These are phyloP conservation scores for Vigna unguiculata DNA, from an alignment of 306 rosid genomes.

Conservation along the genomic window DNA sequence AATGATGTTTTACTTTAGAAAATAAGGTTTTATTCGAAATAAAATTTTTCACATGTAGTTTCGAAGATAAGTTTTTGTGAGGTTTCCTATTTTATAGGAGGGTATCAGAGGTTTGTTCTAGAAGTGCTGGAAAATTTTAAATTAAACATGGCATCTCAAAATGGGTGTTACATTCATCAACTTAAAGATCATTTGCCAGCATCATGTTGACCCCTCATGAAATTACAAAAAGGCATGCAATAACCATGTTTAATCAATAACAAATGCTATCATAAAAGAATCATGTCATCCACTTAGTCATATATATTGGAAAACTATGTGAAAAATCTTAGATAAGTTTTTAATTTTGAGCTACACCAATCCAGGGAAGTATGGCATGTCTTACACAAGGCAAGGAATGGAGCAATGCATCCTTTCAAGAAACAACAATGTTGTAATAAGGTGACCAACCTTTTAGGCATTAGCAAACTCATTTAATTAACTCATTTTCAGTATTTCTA, in stretches of 20 bases:
- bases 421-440: background rate
- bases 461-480: slow-evolving; percentile 16
- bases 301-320: slow-evolving; percentile 1
- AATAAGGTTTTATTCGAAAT: no score
- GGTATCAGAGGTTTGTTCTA: no score
- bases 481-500: background rate
- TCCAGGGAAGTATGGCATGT: background rate
- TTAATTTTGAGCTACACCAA: background rate
- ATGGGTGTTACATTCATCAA: no score
- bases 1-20: no score
- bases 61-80: no score
- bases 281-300: slow-evolving; percentile 6
- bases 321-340: slow-evolving; percentile 13
- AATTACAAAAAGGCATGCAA: background rate
- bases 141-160: no score
- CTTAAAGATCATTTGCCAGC: background rate
- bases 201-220: background rate
- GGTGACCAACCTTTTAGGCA: background rate
- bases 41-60: no score
- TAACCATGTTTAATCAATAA: background rate
- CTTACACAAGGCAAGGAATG: slow-evolving; percentile 12
- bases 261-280: slow-evolving; percentile 24
- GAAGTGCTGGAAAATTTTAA: no score
- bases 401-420: background rate
- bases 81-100: no score